Evolutionary conservation across 2,329 filamentous ascomycete genomes (phyloP), one percentile per base, ranked within the genome.

Genomic region (Grosmannia penicillata): DNA sequence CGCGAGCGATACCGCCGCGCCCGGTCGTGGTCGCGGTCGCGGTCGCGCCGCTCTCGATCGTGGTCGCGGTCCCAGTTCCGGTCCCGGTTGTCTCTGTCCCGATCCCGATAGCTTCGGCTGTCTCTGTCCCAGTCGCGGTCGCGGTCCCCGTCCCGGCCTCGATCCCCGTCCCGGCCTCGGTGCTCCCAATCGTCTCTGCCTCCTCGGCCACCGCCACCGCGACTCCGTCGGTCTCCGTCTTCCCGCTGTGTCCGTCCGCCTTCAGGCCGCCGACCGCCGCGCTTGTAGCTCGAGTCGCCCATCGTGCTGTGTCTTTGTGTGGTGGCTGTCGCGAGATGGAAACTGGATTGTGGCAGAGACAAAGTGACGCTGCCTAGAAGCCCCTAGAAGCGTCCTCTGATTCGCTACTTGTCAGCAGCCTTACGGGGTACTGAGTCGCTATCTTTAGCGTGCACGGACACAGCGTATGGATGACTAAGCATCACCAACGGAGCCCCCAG

Each of bases 1-100:
- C 46, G 43, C 4, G 43, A 42, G 9, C 47, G 39, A 18, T 44
- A 42, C 6, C 44, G 42, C 3, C 43, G 38, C 29, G 37, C 22
- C n/a, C 43, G 36, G 31, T 47, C 43, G 1, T 29, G 4, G 14
- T 33, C 24, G 7, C 31, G 22, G 27, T 39, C 35, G 18, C 37
- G 26, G 8, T 36, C 34, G 3, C 37, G 37, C 21, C 42, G 30
- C 5, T 31, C 28, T 5, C 33, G 15, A 8, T 38, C 32, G 6
- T 37, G 36, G 11, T 40, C 39, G 9, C 42, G 33, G 18, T 46
- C 40, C 5, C 37, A 7, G 23, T 35, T 28, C 11, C 33, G 21
- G 22, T 37, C 38, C 19, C 31, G 34, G 9, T 14, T 24, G 22
- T 21, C 41, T 13, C 26, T 26, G 10, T 34, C 32, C 13, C 39